Percentiles rank a stretch among this genome's conserved stretches.
These are phyloP conservation scores for Corchorus capsularis DNA, from an alignment of 345 rosid species.

Conservation along the genomic window DNA sequence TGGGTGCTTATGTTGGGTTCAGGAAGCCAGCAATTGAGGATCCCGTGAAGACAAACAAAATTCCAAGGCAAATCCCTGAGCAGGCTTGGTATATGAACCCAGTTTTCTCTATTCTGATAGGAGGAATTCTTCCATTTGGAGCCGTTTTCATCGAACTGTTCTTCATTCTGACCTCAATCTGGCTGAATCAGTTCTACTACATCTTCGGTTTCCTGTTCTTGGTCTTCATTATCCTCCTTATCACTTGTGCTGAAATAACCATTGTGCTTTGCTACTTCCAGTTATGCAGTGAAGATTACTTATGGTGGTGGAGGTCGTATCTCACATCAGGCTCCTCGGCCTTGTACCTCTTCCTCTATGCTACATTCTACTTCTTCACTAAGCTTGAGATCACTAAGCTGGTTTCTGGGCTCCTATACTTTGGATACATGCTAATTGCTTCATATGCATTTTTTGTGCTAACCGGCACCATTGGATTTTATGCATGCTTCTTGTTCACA, in stretches of 20 bases:
- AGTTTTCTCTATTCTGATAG: conserved; percentile 65
- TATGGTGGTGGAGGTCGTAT: conserved; percentile 96
- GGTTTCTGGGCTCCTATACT: conserved; percentile 65
- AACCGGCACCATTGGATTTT: conserved; percentile 75
- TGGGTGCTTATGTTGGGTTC: conserved; percentile 69
- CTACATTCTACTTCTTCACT: conserved; percentile 81
- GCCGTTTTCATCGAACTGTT: conserved; percentile 84
- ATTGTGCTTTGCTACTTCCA: conserved; percentile 84
- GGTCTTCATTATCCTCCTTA: conserved; percentile 64
- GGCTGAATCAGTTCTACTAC: conserved; percentile 91
- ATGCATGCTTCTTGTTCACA: conserved; percentile 83
- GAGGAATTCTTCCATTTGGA: conserved; percentile 82
- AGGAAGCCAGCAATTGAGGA: conserved; percentile 72
- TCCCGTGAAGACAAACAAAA: conserved; percentile 81
- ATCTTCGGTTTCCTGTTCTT: conserved; percentile 84
- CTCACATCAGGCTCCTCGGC: conserved; percentile 84
- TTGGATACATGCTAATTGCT: conserved; percentile 78
- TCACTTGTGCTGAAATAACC: conserved; percentile 76
- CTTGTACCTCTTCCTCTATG: conserved; percentile 67
- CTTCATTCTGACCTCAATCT: conserved; percentile 86
- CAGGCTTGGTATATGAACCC: conserved; percentile 94
- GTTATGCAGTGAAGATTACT: conserved; percentile 80
- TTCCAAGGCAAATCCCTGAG: conserved; percentile 82
- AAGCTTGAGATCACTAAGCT: conserved; percentile 79
- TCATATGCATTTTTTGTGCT: conserved; percentile 70